Base-by-base conservation (phyloP, 352 stramenopile species). In the Phytophthora pseudosyringae region DNA sequence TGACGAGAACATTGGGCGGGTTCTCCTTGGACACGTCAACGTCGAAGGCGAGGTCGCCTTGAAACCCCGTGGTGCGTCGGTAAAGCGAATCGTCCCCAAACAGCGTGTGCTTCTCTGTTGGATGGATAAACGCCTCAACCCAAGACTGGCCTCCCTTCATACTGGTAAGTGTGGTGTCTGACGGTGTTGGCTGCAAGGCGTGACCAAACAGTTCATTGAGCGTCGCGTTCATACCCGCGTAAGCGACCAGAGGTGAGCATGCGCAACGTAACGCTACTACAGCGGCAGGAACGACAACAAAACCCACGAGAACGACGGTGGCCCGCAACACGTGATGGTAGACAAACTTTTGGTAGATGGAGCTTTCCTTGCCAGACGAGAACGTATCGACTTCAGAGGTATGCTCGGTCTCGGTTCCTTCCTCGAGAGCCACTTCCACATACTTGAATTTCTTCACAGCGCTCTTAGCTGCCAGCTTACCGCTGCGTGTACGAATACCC, bases 1-100 rank as follows among this genome's bases (percentile, higher is more conserved):
- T 66, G 5, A 88, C 60, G 4, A 88, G 18, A 8, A 86, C 76
- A 43, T 85, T 88, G 0, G 80, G 76, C 0, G 59, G 73, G 41
- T 85, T 48, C 1, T 54, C 44, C 1, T 70, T 39, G 8, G 76
- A 40, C 9, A 86, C 40, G 2, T 44, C 45, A 12, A 88, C 67
- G 44, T 86, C 52, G 29, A 86, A 86, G 25, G 71, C 66, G n/a
- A 80, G 43, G 2, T 68, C 41, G 13, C 76, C 79, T 5, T 74
- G 46, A 51, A 86, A 88, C 0, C 75, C 79, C 0, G 58, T 80
- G 12, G 62, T 66, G 8, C 55, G 55, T 29, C 62, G 32, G 40
- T 56, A 70, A 29, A 70, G 62, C 9, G 61, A 50, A 32, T 50
- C 39, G 9, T 47, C 16, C 39, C 53, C 61, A 38, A 59, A 69